Conservation (phyloP, 2,329 filamentous ascomycete genomes). For the Rutstroemia sp. region DNA sequence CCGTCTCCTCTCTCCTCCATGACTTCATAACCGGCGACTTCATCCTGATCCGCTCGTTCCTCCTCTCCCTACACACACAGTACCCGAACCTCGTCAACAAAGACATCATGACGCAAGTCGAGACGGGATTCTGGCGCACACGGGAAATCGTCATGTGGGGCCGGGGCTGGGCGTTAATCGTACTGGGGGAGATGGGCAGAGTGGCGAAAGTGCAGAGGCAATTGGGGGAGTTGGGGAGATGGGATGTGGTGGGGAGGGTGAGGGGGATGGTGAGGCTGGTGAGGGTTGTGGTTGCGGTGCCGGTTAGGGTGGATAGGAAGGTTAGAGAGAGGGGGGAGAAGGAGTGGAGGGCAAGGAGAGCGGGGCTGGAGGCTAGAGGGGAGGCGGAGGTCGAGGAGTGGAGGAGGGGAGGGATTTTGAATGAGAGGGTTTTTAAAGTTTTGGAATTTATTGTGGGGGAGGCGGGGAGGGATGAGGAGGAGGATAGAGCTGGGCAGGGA, state of each 20-base stretch:
- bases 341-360: constrained; percentile 32
- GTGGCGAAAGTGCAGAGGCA: constrained; percentile 33
- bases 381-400: constrained; percentile 20
- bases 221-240: constrained; percentile 32
- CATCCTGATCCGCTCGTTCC: constrained; percentile 30
- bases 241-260: constrained; percentile 32
- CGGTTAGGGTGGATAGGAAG: constrained; percentile 34
- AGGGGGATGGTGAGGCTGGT: constrained; percentile 33
- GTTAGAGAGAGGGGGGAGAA: constrained; percentile 14
- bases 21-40: constrained; percentile 36
- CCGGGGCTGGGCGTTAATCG: constrained; percentile 32
- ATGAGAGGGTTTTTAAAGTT: constrained; percentile 33
- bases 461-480: constrained; percentile 34
- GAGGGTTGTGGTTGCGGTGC: constrained; percentile 33
- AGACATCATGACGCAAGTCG: constrained; percentile 31
- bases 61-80: constrained; percentile 30
- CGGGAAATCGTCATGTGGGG: constrained; percentile 33
- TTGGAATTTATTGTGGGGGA: constrained; percentile 34
- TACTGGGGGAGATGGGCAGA: constrained; percentile 33
- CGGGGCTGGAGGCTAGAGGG: constrained; percentile 30
- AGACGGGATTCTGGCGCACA: constrained; percentile 31
- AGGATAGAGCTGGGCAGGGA: constrained; percentile 15
- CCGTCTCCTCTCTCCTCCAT: constrained; percentile 32
- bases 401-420: constrained; percentile 30
- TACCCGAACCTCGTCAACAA: constrained; percentile 33